These are phyloP conservation scores for Periconia macrospinosa DNA, from an alignment of 2,329 filamentous ascomycete species.

Conservation along the genomic window DNA sequence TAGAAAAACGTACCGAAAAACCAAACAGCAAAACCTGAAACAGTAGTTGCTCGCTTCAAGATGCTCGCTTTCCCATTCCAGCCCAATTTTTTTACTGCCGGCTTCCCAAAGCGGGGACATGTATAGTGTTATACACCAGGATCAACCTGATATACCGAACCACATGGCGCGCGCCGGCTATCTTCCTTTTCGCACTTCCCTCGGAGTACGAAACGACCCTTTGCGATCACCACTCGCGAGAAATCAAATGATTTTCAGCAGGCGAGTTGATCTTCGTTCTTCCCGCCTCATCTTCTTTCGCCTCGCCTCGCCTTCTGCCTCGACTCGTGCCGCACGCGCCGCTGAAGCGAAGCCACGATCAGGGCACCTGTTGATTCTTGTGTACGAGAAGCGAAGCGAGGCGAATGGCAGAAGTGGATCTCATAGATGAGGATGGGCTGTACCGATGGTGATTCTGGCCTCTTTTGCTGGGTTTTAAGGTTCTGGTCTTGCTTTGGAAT, in stretches of 20 bases:
- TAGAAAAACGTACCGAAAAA: too few species aligned
- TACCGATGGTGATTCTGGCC: neutral
- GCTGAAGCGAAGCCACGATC: neutral
- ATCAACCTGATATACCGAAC: neutral
- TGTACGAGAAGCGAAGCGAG: neutral
- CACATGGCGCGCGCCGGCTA: too few species aligned
- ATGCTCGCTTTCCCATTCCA: too few species aligned
- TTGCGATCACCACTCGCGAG: too few species aligned
- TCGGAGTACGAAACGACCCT: neutral
- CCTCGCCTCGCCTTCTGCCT: neutral
- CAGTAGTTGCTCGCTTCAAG: too few species aligned
- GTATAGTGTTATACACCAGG: neutral
- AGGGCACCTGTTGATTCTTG: neutral
- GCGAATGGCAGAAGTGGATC: neutral
- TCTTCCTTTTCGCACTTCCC: neutral
- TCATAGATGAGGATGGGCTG: neutral
- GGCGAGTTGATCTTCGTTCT: neutral
- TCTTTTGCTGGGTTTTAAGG: neutral
- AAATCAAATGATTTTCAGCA: neutral
- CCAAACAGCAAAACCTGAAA: too few species aligned
- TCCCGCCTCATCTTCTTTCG: neutral
- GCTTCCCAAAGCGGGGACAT: too few species aligned
- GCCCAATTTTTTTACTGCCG: too few species aligned
- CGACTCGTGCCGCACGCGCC: neutral
- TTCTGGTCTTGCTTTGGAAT: neutral